These are phyloP conservation scores for Mrakiaceae sp. DNA, from an alignment of 1,284 basidiomycete genomes.

Conservation along the genomic window DNA sequence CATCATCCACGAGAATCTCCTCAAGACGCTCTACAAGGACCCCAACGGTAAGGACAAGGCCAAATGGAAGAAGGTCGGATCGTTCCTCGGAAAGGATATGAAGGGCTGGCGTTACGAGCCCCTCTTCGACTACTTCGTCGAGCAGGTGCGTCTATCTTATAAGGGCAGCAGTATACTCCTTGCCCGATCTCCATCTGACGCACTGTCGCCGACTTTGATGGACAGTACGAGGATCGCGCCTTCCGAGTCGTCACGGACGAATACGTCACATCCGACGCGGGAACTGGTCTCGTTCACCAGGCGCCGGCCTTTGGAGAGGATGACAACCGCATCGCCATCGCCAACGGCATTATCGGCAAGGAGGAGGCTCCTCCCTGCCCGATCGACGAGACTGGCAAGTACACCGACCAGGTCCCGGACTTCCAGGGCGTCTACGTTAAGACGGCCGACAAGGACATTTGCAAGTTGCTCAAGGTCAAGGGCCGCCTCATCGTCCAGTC, in stretches of 20 bases:
- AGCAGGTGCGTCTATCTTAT: constrained; percentile 50
- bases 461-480: constrained; percentile 79
- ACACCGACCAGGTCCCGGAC: constrained; percentile 81
- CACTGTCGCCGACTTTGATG: neutral
- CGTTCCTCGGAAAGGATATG: constrained; percentile 82
- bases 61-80: constrained; percentile 62
- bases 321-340: constrained; percentile 87
- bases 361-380: constrained; percentile 96
- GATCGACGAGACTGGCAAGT: constrained; percentile 77
- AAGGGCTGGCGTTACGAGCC: constrained; percentile 95
- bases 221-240: constrained; percentile 79
- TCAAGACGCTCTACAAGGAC: constrained; percentile 90
- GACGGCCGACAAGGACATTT: constrained; percentile 89
- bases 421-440: constrained; percentile 88
- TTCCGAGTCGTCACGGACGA: constrained; percentile 83
- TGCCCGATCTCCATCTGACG: constrained; percentile 12
- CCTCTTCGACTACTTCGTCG: constrained; percentile 91
- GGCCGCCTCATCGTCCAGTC: constrained; percentile 81
- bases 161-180: neutral
- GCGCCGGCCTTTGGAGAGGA: constrained; percentile 98
- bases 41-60: constrained; percentile 42
- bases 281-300: constrained; percentile 98
- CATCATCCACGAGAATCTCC: constrained; percentile 80
- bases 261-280: constrained; percentile 87
- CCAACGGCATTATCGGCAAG: constrained; percentile 62